Conservation (phyloP, 1,284 basidiomycete genomes). For the Rhodotorula sp. region DNA sequence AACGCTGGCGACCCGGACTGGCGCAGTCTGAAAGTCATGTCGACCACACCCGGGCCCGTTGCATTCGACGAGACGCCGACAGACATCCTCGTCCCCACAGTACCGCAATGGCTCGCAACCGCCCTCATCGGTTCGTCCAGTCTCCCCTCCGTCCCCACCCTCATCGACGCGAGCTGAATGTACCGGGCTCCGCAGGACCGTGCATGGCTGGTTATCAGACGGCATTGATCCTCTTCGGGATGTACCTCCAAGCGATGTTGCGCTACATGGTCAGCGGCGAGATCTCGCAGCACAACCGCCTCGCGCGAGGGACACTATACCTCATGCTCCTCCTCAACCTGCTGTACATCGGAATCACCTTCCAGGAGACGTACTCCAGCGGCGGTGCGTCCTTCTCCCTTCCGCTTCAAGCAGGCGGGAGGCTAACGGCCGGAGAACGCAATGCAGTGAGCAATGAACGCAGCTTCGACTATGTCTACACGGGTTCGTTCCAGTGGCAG, state of each 20-base stretch:
- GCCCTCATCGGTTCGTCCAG: neutral
- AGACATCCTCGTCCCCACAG: neutral
- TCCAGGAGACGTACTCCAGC: conserved; percentile 1
- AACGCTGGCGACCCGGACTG: too few species aligned
- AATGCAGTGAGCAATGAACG: conserved; percentile 6
- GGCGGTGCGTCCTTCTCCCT: neutral
- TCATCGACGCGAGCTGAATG: neutral
- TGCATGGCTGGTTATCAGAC: conserved; percentile 5
- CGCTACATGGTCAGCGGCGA: neutral
- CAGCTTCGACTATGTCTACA: neutral
- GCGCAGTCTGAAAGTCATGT: too few species aligned
- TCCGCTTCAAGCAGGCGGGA: too few species aligned
- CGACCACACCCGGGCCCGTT: neutral
- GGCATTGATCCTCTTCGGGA: conserved; percentile 1
- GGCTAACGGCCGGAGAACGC: neutral
- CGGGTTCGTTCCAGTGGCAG: neutral
- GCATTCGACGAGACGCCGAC: neutral
- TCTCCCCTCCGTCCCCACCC: neutral
- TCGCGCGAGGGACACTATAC: neutral
- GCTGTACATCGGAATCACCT: conserved; percentile 2
- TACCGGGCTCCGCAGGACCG: neutral
- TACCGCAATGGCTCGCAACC: neutral
- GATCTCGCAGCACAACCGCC: neutral
- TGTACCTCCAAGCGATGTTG: neutral
- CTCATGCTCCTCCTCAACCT: conserved; percentile 7